Evolutionary conservation across 352 stramenopile species (phyloP), one percentile per base, ranked within the genome.

Genomic region (Phytophthora nicotianae): DNA sequence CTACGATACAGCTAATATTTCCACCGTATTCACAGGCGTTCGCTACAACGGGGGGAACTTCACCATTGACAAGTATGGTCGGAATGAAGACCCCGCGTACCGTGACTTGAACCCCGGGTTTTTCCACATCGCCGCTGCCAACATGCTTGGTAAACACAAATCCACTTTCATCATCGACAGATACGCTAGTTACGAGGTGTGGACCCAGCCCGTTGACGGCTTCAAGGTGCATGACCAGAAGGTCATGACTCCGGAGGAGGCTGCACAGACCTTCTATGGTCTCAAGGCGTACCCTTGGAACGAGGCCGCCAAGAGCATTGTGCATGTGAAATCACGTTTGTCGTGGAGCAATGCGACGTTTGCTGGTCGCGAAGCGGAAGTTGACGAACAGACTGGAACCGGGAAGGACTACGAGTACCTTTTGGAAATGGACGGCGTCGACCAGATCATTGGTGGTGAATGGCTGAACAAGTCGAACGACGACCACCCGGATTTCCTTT

Each of bases 31-130:
- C 43, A 75, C 68, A 1, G 75, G 70, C 0, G 49, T 46, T 9
- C 65, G 69, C 3, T 79, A 60, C 38, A 50, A 73, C 7, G 66
- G 58, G 23, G 35, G 23, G 3, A 35, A 23, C 1, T 55, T 55
- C 3, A 24, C 46, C 1, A 65, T 32, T 7, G 26, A 32, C 7
- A 29, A 7, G 7, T 29, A 29, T 29, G 26, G 4, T 8, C 26
- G 7, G 26, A 8, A 29, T 8, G 4, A 29, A 4, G 26, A 29
- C 26, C 26, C 7, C 2, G 48, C 62, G 3, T 77, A 53, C 16
- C 76, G 76, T 14, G 73, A 85, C 27, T 35, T 82, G 3, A 75
- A 71, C 14, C 55, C 76, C 7, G 24, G 24, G 24, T 29, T 29
- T 7, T 11, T 29, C 20, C 41, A 48, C 26, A 48, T 29, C 26